Evolutionary conservation across 345 rosid species (phyloP).

Genomic region (Durio zibethinus): DNA sequence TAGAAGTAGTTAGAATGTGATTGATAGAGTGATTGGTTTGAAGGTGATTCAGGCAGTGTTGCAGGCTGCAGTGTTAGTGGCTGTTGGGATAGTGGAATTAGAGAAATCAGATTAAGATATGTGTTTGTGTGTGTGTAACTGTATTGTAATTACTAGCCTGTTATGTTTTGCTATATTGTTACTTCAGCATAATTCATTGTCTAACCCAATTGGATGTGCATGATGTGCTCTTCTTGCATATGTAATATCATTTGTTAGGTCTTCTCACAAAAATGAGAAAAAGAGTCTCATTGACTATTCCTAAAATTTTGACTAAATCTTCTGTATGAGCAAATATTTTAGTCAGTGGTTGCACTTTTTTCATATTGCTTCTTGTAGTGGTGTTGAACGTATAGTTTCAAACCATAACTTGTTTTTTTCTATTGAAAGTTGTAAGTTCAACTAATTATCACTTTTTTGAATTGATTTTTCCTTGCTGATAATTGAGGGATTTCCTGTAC

Average conservation of each 20-base stretch:
- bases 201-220: background rate
- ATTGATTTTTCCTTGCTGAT: background rate
- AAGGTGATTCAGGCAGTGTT: background rate
- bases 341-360: background rate
- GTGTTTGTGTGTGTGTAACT: background rate
- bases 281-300: background rate
- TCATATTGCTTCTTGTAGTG: background rate
- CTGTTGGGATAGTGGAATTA: background rate
- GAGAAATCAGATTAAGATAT: background rate
- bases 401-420: background rate
- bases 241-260: background rate
- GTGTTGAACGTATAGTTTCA: background rate
- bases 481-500: background rate
- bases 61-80: background rate
- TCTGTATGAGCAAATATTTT: background rate
- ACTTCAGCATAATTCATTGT: background rate
- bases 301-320: background rate
- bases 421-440: constrained; percentile 12
- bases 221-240: background rate
- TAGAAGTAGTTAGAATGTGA: background rate
- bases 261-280: background rate
- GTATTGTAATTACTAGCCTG: background rate
- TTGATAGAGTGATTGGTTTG: background rate
- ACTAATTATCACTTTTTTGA: background rate
- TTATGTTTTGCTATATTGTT: background rate